Conservation (phyloP, 2,329 filamentous ascomycete genomes). For the Pseudogymnoascus verrucosus region DNA sequence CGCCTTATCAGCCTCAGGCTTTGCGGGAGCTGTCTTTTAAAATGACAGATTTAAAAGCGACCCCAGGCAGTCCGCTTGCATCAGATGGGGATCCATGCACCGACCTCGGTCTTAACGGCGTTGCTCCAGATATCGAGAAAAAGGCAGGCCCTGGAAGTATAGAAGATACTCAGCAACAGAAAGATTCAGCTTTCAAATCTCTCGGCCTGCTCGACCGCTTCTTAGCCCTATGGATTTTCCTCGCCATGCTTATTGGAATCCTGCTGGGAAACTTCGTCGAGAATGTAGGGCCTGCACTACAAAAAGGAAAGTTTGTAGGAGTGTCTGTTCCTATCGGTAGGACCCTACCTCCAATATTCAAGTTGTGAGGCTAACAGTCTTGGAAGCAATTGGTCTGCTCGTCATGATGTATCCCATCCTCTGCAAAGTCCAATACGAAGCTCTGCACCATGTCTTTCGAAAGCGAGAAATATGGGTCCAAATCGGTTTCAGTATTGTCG, state of each 20-base stretch:
- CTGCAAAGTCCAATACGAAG: conserved; percentile 76
- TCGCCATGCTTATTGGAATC: conserved; percentile 59
- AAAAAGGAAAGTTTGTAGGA: conserved; percentile 53
- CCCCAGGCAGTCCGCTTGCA: background rate
- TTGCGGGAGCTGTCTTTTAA: background rate
- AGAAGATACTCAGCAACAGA: background rate
- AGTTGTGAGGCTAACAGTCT: no score
- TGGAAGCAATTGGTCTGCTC: conserved; percentile 53
- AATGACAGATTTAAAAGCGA: background rate
- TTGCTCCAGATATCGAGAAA: background rate
- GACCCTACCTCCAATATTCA: conserved; percentile 12
- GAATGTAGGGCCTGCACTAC: conserved; percentile 44
- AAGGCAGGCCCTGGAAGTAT: background rate
- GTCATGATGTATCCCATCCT: conserved; percentile 95
- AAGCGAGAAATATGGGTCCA: conserved; percentile 65
- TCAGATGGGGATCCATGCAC: background rate
- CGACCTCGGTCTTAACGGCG: background rate
- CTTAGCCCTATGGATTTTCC: conserved; percentile 52
- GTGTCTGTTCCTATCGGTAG: conserved; percentile 55
- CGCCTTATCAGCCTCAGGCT: background rate
- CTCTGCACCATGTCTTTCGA: conserved; percentile 57
- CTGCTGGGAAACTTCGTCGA: conserved; percentile 56
- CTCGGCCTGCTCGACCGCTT: conserved; percentile 43
- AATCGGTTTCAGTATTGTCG: conserved; percentile 63
- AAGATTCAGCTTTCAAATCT: conserved; percentile 14